Base-by-base conservation (phyloP, 768 basidiomycete genomes). In the Fistulinella prunicolor region DNA sequence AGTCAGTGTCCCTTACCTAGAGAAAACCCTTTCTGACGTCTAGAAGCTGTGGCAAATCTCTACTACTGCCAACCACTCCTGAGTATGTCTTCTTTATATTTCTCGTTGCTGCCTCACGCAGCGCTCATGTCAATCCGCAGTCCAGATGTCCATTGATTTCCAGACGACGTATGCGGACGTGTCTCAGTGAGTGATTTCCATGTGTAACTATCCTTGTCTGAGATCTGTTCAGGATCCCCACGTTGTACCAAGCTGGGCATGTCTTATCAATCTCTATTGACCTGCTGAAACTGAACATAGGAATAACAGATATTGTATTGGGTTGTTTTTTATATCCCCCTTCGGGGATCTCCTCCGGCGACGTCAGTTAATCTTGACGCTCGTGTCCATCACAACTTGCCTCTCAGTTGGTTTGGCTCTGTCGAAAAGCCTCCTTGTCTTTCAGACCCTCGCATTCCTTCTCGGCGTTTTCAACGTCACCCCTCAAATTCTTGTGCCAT, bases 1-100 rank as follows among this genome's bases (percentile, higher is more conserved):
- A 60, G 59, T 61, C 12, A 38, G 59, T 57, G 8, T 19, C 41
- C 13, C 12, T 12, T 38, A 21, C 7, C 17, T 7, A 20, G 21
- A 3, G 8, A 21, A 16, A 4, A 23, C 8, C 1, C n/a, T 35
- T 12, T 29, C 52, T 61, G n/a, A 57, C 46, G 3, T 44, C 30
- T 12, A 9, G 37, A 51, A 60, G 58, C 49, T 42, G 82, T 82
- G 21, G 77, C 81, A 13, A 91, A 90, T 60, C 61, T 91, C 42
- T 92, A 90, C 60, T 92, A 90, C 54, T 86, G 82, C 50, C 86
- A 89, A 65, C 89, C 89, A 3, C 66, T 92, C 51, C 69, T 90
- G 9, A 86, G 88, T 81, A 58, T 52, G 75, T 69, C 53, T 13
- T 9, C 19, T 10, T n/a, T n/a, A n/a, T n/a, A n/a, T n/a, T n/a